Evolutionary conservation across 1,284 basidiomycete genomes (phyloP).

Genomic region (Leccinum fallax): DNA sequence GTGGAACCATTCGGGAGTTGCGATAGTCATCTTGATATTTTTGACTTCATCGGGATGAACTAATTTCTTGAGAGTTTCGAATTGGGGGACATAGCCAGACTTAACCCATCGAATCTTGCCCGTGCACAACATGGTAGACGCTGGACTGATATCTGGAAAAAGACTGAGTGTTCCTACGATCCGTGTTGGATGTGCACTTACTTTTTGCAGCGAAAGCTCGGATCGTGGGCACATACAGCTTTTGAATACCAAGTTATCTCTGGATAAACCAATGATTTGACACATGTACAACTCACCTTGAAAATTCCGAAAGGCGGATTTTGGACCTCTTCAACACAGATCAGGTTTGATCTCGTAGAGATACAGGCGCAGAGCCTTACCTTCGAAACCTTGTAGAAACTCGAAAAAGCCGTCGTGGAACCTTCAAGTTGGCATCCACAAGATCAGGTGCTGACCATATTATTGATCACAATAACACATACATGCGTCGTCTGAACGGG

Average conservation of each 20-base stretch:
- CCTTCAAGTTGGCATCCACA: constrained; percentile 7
- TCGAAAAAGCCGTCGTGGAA: constrained; percentile 34
- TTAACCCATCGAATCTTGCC: constrained; percentile 63
- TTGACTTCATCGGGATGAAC: constrained; percentile 33
- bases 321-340: constrained; percentile 16
- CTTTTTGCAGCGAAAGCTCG: constrained; percentile 58
- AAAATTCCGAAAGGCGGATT: constrained; percentile 32
- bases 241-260: neutral
- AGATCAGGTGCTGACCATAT: constrained; percentile 1
- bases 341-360: constrained; percentile 2
- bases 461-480: neutral
- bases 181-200: constrained; percentile 31
- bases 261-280: neutral
- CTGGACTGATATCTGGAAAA: constrained; percentile 46
- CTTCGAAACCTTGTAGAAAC: constrained; percentile 29
- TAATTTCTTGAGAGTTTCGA: neutral
- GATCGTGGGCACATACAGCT: constrained; percentile 46
- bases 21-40: constrained; percentile 73
- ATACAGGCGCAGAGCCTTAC: constrained; percentile 8
- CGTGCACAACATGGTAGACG: constrained; percentile 52
- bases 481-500: constrained; percentile 27
- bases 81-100: constrained; percentile 50
- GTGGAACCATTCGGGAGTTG: constrained; percentile 77
- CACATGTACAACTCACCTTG: constrained; percentile 17
- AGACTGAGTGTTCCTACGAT: constrained; percentile 28